phyloP scores from a whole-genome alignment of 371 early-diverging fungal genomes.

The Fennellomyces sp. region DNA sequence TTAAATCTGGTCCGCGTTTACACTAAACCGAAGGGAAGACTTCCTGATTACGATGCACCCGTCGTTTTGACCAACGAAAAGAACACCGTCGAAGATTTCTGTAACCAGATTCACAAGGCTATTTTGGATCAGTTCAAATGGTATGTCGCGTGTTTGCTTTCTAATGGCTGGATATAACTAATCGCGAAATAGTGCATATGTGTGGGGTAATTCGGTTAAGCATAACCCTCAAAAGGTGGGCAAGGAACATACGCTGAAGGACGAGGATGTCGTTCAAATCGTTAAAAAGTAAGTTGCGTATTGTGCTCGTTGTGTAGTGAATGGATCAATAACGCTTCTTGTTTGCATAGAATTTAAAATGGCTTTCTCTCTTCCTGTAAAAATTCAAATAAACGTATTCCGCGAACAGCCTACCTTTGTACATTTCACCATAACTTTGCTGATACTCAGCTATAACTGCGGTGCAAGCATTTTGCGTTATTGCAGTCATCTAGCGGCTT shows the following conservation, averaged over 20 bases:
- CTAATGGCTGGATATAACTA: too few species aligned
- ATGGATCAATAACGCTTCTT: too few species aligned
- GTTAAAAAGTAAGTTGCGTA: constrained; percentile 45
- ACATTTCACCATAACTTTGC: not conserved
- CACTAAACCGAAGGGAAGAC: constrained; percentile 97
- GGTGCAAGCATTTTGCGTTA: too few species aligned
- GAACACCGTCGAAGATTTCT: constrained; percentile 93
- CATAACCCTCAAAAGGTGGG: constrained; percentile 99
- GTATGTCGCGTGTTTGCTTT: too few species aligned
- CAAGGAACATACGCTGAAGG: constrained; percentile 91
- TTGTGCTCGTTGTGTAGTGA: not conserved
- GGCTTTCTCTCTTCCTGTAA: too few species aligned
- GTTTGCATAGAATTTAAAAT: too few species aligned
- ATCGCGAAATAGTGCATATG: constrained; percentile 92
- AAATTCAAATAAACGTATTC: not conserved
- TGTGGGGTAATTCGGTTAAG: constrained; percentile 99
- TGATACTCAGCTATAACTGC: too few species aligned
- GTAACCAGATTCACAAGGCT: constrained; percentile 97
- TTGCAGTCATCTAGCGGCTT: too few species aligned
- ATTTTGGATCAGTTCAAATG: constrained; percentile 96
- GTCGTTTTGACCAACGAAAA: constrained; percentile 88
- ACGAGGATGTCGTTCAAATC: constrained; percentile 99
- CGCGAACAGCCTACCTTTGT: not conserved
- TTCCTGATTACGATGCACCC: constrained; percentile 97
- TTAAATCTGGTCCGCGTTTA: constrained; percentile 83